Base-by-base conservation (phyloP, 345 rosid genomes). In the Zanthoxylum bungeanum region DNA sequence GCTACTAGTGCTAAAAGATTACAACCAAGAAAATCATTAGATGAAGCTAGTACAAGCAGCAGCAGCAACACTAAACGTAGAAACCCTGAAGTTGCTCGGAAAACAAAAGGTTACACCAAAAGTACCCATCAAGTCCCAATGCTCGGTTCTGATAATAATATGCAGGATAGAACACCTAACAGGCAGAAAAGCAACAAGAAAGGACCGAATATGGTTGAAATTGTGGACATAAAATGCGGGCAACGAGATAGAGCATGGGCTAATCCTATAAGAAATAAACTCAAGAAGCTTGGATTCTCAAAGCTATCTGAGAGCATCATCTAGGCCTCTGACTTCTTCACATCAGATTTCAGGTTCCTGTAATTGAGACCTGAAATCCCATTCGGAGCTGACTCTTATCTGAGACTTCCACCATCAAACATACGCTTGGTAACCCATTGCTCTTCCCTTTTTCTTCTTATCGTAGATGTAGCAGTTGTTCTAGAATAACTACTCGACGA, bases 241-340 rank as follows among this genome's bases (percentile, higher is more conserved):
- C 84, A 81, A 72, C 85, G 87, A 6, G 89, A 90, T 71, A 85
- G 84, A 84, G 87, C 90, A 58, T 88, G 99, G 99, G 80, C 90
- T 42, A 81, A 75, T 72, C 96, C 98, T 8, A 75, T 90, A 71
- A 84, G 93, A 14, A 89, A 75, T 68, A 85, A 85, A 71, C 93
- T 95, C 78, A 95, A 84, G 87, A 95, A 95, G 83, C 97, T 92
- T 64, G 87, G 98, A 63, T 95, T 92, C 87, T 92, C 99, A 31
- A 95, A 91, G 81, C 92, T 95, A 65, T 85, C 87, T 0, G 89
- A 92, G 70, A 91, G 90, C 78, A 76, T 85, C 70, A 50, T 78
- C 81, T 95, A 89, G 76, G 74, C 77, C 66, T 77, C 83, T 80
- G 76, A 63, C 53, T 79, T 82, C 76, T 84, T 82, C 64, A 69